These are phyloP conservation scores for Grosmannia clavigera DNA, from an alignment of 2,329 filamentous ascomycete genomes.

Conservation along the genomic window DNA sequence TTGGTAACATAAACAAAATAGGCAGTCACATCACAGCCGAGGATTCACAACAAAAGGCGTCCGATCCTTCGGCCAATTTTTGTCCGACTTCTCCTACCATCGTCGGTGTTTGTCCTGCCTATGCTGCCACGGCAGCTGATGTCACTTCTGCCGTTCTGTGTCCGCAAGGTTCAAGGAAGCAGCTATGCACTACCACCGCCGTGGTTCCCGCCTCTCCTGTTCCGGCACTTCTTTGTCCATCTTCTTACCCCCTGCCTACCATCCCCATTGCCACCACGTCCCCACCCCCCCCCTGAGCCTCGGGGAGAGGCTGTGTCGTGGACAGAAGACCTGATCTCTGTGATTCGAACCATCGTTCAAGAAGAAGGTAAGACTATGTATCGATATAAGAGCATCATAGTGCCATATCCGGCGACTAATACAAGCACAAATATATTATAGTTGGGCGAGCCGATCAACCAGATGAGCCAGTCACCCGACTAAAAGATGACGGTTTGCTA, in stretches of 20 bases:
- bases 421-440: too few relatives aligned
- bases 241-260: background rate
- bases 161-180: background rate
- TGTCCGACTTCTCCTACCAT: background rate
- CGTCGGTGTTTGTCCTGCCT: background rate
- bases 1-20: background rate
- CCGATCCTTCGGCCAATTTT: background rate
- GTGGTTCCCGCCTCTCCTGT: background rate
- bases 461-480: background rate
- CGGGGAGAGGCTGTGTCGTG: background rate
- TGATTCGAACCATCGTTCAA: background rate
- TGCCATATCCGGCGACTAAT: too few relatives aligned
- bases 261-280: background rate
- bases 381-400: too few relatives aligned
- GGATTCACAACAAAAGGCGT: background rate
- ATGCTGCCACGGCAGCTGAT: background rate
- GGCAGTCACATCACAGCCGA: background rate
- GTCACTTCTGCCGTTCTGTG: background rate
- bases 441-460: background rate
- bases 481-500: background rate
- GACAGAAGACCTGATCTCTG: background rate
- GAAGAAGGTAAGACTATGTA: background rate
- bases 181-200: background rate
- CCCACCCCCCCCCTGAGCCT: background rate
- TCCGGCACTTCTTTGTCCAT: background rate